Evolutionary conservation across 306 rosid species (phyloP).

Genomic region (Abrus pulchellus): DNA sequence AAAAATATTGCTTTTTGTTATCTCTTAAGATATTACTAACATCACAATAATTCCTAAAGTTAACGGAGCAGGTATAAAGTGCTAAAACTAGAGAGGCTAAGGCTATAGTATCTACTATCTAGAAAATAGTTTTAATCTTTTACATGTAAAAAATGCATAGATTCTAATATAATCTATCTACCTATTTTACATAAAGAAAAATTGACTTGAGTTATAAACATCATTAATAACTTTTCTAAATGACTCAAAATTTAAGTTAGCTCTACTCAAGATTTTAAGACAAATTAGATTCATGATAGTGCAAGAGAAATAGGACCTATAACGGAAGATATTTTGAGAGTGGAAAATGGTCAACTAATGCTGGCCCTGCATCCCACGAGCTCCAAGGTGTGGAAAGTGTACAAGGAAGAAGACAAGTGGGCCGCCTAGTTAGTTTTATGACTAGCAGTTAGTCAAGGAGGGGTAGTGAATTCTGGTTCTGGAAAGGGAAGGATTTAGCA

Average conservation of each 20-base stretch:
- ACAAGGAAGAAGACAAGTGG: too few relatives aligned
- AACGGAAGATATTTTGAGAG: too few relatives aligned
- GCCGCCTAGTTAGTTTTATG: too few relatives aligned
- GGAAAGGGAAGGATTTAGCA: too few relatives aligned
- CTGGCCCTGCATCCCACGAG: too few relatives aligned
- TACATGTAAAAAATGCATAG: background rate
- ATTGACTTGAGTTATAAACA: background rate
- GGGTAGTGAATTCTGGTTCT: too few relatives aligned
- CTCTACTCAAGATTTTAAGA: background rate
- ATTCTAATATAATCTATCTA: too few relatives aligned
- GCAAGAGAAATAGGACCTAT: too few relatives aligned
- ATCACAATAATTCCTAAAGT: background rate
- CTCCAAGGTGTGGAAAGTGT: too few relatives aligned
- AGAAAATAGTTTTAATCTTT: background rate
- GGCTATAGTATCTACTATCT: background rate
- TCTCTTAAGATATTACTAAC: background rate
- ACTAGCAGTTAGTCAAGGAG: too few relatives aligned
- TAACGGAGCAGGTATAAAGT: background rate
- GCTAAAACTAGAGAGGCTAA: background rate
- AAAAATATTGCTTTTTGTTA: background rate
- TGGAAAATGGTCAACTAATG: too few relatives aligned
- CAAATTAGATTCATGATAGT: background rate
- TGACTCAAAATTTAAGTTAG: conserved; percentile 10
- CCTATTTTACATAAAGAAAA: too few relatives aligned
- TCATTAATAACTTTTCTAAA: background rate